A percentile compares a stretch with the other conserved stretches of the same genome.
phyloP scores from a whole-genome alignment of 2,329 filamentous ascomycete genomes.

The Colletotrichum sp. region DNA sequence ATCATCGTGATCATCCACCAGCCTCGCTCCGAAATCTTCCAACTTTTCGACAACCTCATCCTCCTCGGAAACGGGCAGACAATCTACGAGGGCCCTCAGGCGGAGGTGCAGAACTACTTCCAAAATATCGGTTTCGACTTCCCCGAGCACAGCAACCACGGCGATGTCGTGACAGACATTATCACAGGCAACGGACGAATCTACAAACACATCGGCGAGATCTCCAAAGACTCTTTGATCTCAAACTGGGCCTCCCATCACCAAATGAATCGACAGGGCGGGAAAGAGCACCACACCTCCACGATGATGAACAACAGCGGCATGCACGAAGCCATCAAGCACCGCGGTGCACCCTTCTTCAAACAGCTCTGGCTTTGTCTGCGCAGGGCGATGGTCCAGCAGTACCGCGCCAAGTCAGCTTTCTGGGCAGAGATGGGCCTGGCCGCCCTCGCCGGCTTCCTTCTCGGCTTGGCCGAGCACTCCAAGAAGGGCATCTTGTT shows the following conservation, averaged over 20 bases:
- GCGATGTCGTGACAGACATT: conserved; percentile 66
- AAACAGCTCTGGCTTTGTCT: conserved; percentile 60
- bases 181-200: conserved; percentile 60
- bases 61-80: conserved; percentile 59
- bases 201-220: conserved; percentile 52
- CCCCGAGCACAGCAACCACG: conserved; percentile 54
- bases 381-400: conserved; percentile 58
- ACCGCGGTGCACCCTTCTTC: conserved; percentile 51
- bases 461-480: conserved; percentile 59
- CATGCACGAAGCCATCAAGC: conserved; percentile 50
- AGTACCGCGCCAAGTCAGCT: conserved; percentile 55
- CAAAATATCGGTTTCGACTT: conserved; percentile 57
- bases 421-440: conserved; percentile 61
- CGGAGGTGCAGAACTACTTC: conserved; percentile 52
- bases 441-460: conserved; percentile 53
- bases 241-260: conserved; percentile 47
- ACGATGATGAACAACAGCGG: conserved; percentile 42
- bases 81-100: conserved; percentile 57
- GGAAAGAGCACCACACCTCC: conserved; percentile 23
- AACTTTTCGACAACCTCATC: conserved; percentile 60
- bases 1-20: conserved; percentile 66
- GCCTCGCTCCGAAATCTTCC: conserved; percentile 63
- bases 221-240: conserved; percentile 54
- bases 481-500: conserved; percentile 57
- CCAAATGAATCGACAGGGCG: conserved; percentile 29